phyloP scores from a whole-genome alignment of 352 stramenopile genomes.

The Globisporangium lucens region DNA sequence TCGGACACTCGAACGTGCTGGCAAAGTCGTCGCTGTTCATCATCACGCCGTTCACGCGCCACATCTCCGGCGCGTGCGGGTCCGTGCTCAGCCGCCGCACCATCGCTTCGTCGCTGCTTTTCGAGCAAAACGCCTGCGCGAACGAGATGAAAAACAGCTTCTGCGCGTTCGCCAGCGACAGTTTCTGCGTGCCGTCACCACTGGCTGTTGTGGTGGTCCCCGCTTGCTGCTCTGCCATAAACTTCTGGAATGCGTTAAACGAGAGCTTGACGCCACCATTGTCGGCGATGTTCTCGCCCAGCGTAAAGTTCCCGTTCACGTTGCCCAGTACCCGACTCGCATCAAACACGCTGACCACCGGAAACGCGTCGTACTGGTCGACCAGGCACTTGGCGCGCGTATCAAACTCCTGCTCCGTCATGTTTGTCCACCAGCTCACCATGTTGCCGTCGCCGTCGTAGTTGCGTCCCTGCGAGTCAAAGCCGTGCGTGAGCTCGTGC shows the following conservation, averaged over 20 bases:
- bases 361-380: slow-evolving; percentile 56
- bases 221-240: slow-evolving; percentile 21
- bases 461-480: slow-evolving; percentile 91
- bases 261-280: slow-evolving; percentile 76
- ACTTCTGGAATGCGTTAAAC: slow-evolving; percentile 54
- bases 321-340: slow-evolving; percentile 43
- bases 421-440: slow-evolving; percentile 91
- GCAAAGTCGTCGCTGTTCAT: slow-evolving; percentile 80
- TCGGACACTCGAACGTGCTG: slow-evolving; percentile 50
- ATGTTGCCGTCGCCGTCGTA: slow-evolving; percentile 89
- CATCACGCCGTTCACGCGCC: slow-evolving; percentile 75
- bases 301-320: slow-evolving; percentile 76
- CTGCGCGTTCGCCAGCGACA: slow-evolving; percentile 22
- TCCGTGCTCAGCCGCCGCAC: slow-evolving; percentile 51
- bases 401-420: slow-evolving; percentile 76
- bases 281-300: slow-evolving; percentile 85
- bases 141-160: slow-evolving; percentile 83
- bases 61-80: slow-evolving; percentile 59
- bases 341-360: slow-evolving; percentile 39
- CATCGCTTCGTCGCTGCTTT: slow-evolving; percentile 55
- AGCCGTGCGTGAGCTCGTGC: slow-evolving; percentile 96
- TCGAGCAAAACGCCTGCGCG: slow-evolving; percentile 68
- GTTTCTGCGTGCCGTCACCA: background rate
- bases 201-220: slow-evolving; percentile 16
- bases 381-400: slow-evolving; percentile 57